Evolutionary conservation across 192 early-diverging fungal species (phyloP).

Genomic region (Spizellomyces punctatus): DNA sequence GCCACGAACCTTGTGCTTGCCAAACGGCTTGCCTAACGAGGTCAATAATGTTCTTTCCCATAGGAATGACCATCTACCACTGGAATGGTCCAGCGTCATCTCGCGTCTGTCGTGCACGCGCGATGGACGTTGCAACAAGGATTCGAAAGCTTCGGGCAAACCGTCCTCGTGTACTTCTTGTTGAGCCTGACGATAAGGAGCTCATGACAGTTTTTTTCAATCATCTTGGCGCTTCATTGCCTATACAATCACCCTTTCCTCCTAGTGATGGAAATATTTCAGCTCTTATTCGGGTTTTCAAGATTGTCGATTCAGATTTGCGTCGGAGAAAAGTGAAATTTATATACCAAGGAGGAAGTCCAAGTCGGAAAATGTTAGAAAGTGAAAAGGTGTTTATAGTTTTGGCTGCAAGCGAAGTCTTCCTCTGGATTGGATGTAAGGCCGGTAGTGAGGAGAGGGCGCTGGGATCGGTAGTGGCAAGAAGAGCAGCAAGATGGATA

Average conservation of each 20-base stretch:
- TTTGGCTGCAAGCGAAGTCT: constrained; percentile 21
- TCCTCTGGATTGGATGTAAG: constrained; percentile 37
- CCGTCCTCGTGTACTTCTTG: constrained; percentile 36
- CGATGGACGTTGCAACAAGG: constrained; percentile 35
- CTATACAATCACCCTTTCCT: neutral
- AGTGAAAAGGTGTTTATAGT: constrained; percentile 25
- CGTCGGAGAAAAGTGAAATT: constrained; percentile 1
- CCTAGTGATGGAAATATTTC: neutral
- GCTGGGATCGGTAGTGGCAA: constrained; percentile 7
- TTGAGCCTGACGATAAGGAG: constrained; percentile 29
- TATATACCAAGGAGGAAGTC: constrained; percentile 30
- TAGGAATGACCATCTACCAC: constrained; percentile 32
- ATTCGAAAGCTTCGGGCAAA: constrained; percentile 41
- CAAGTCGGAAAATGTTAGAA: constrained; percentile 29
- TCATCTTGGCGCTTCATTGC: constrained; percentile 6
- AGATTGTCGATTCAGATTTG: neutral
- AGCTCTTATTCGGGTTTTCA: constrained; percentile 12
- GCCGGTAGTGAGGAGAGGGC: constrained; percentile 10
- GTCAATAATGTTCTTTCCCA: neutral
- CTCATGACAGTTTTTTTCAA: constrained; percentile 3
- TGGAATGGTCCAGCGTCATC: constrained; percentile 31
- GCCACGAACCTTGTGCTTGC: neutral
- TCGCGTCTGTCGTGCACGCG: constrained; percentile 37
- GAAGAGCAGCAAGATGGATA: constrained; percentile 7
- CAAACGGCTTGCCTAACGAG: too few relatives aligned